These are phyloP conservation scores for Fusarium siculi DNA, from an alignment of 2,329 filamentous ascomycete genomes.

Conservation along the genomic window DNA sequence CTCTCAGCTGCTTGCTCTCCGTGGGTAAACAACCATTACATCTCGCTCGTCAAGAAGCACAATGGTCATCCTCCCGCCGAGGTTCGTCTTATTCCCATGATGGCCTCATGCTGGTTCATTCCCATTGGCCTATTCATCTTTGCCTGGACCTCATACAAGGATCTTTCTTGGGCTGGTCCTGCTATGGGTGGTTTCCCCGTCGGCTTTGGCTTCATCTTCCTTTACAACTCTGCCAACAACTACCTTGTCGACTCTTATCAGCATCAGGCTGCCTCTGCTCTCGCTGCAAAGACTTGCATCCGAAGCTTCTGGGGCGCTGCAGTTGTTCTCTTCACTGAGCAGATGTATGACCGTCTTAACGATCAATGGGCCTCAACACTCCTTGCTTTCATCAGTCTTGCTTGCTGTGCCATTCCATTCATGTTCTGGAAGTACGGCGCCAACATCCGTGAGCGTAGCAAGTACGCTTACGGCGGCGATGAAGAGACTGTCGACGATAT, in stretches of 20 bases:
- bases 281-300: constrained; percentile 84
- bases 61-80: constrained; percentile 82
- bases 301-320: constrained; percentile 83
- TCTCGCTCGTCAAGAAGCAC: constrained; percentile 69
- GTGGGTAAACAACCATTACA: constrained; percentile 83
- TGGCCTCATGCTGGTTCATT: constrained; percentile 78
- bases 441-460: constrained; percentile 73
- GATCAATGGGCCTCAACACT: constrained; percentile 81
- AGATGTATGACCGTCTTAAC: constrained; percentile 80
- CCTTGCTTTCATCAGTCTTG: constrained; percentile 77
- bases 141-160: constrained; percentile 71
- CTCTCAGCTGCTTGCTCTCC: constrained; percentile 74
- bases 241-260: constrained; percentile 74
- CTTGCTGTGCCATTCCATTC: constrained; percentile 85
- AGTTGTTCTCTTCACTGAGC: constrained; percentile 81
- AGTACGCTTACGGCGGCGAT: constrained; percentile 77
- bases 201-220: constrained; percentile 84
- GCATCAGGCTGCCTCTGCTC: constrained; percentile 80
- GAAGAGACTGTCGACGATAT: constrained; percentile 54
- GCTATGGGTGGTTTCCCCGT: constrained; percentile 76
- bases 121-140: constrained; percentile 68
- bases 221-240: constrained; percentile 83
- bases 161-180: constrained; percentile 76
- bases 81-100: constrained; percentile 83
- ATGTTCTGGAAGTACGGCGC: constrained; percentile 84